phyloP scores from a whole-genome alignment of 352 stramenopile species.

The Phytophthora niederhauseri region DNA sequence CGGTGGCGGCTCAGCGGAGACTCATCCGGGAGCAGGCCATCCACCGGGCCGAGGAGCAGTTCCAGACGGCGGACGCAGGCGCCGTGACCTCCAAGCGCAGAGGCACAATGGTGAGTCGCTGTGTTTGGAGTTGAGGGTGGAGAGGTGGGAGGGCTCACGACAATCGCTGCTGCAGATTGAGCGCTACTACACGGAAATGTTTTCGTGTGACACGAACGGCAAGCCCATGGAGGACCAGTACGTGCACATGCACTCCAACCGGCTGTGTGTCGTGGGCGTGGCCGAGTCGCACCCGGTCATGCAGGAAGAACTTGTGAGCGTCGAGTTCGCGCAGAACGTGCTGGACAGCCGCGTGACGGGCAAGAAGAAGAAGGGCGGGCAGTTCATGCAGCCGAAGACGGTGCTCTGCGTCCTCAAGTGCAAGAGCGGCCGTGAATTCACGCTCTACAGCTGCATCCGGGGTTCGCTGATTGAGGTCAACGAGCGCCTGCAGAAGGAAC shows the following conservation, averaged over 20 bases:
- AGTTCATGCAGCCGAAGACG: slow-evolving; percentile 71
- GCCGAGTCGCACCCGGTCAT: slow-evolving; percentile 73
- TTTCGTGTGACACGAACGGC: slow-evolving; percentile 80
- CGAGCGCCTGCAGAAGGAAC: slow-evolving; percentile 59
- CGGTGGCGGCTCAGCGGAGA: slow-evolving; percentile 76
- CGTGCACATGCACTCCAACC: slow-evolving; percentile 92
- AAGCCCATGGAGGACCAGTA: slow-evolving; percentile 79
- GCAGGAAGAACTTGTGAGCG: slow-evolving; percentile 54
- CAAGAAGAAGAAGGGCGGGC: slow-evolving; percentile 90
- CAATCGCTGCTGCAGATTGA: slow-evolving; percentile 58
- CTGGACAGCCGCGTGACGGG: slow-evolving; percentile 75
- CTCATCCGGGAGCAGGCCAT: slow-evolving; percentile 83
- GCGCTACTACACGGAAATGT: slow-evolving; percentile 89
- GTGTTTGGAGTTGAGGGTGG: not conserved
- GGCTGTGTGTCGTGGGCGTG: slow-evolving; percentile 82
- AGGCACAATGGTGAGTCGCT: slow-evolving; percentile 67
- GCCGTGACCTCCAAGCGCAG: slow-evolving; percentile 46
- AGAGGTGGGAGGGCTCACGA: not conserved
- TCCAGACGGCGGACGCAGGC: slow-evolving; percentile 50
- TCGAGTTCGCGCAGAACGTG: slow-evolving; percentile 73
- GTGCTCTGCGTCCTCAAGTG: slow-evolving; percentile 73
- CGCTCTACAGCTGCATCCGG: slow-evolving; percentile 82
- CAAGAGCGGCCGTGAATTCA: slow-evolving; percentile 63
- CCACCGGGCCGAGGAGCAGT: slow-evolving; percentile 66
- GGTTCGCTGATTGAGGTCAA: slow-evolving; percentile 84